Percentiles rank a stretch among this genome's conserved stretches.
These are phyloP conservation scores for Allium fistulosum DNA, from an alignment of 106 monocot genomes.

Conservation along the genomic window DNA sequence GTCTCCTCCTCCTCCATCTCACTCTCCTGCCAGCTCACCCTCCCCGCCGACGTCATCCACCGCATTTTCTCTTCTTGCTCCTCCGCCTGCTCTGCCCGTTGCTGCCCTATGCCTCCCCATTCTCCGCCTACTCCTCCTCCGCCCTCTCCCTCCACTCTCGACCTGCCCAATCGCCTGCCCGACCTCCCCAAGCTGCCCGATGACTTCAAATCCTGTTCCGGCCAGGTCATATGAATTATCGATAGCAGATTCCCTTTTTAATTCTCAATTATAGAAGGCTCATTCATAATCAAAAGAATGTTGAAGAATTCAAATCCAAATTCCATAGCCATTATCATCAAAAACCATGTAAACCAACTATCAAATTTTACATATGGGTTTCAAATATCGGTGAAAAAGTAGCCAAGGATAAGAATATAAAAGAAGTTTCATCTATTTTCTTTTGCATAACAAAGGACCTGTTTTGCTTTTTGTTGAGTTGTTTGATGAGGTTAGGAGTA, in stretches of 20 bases:
- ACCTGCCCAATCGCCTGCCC: not conserved
- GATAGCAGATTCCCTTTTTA: too few relatives aligned
- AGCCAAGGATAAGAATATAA: conserved; percentile 33
- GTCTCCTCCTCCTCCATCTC: conserved; percentile 16
- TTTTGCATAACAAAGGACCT: conserved; percentile 59
- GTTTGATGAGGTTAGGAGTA: conserved; percentile 40
- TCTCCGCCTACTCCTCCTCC: conserved; percentile 65
- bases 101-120: conserved; percentile 72
- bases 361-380: conserved; percentile 76
- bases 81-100: conserved; percentile 36
- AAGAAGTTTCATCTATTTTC: conserved; percentile 30
- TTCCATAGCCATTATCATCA: conserved; percentile 26
- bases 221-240: too few relatives aligned
- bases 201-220: conserved; percentile 62
- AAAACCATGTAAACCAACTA: conserved; percentile 30
- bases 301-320: conserved; percentile 13
- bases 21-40: conserved; percentile 37
- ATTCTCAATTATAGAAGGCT: too few relatives aligned
- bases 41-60: conserved; percentile 38
- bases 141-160: conserved; percentile 27
- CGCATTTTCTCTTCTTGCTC: conserved; percentile 21
- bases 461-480: conserved; percentile 48
- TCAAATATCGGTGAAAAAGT: conserved; percentile 32
- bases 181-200: conserved; percentile 67
- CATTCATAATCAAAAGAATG: conserved; percentile 14